A percentile compares a stretch with the other conserved stretches of the same genome.
Evolutionary conservation across 176 grass and related monocot genomes (phyloP).

Genomic region (Saccharum spontaneum): DNA sequence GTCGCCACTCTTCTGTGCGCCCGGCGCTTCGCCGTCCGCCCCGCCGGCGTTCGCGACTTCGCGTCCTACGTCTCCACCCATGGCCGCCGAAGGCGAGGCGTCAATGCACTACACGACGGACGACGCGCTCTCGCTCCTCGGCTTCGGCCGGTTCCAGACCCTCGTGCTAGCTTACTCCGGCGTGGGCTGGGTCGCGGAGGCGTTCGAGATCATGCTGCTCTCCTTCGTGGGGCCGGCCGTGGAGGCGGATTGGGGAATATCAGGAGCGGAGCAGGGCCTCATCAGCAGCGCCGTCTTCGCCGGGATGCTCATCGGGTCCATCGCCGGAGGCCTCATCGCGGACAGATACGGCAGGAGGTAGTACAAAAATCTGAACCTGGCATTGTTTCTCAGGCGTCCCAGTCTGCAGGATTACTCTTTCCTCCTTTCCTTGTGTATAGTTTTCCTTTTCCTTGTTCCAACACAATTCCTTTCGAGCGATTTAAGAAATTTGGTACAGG

Average conservation of each 20-base stretch:
- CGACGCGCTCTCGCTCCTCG: slow-evolving; percentile 48
- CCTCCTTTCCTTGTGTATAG: background rate
- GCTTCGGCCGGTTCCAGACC: slow-evolving; percentile 66
- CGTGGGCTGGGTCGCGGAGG: slow-evolving; percentile 54
- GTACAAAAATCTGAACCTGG: background rate
- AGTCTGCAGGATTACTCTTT: background rate
- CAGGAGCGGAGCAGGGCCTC: slow-evolving; percentile 23
- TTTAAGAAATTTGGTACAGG: background rate
- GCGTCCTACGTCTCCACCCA: background rate
- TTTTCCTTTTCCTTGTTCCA: background rate
- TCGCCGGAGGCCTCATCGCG: slow-evolving; percentile 41
- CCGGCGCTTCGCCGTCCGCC: background rate
- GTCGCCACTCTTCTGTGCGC: background rate
- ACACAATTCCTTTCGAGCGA: background rate
- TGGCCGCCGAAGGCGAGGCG: background rate
- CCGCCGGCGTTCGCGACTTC: background rate
- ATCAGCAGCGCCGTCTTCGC: slow-evolving; percentile 58
- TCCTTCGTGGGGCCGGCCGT: slow-evolving; percentile 58
- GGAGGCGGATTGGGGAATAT: slow-evolving; percentile 46
- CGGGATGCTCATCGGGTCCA: slow-evolving; percentile 57
- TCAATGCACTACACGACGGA: slow-evolving; percentile 47
- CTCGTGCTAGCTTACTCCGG: slow-evolving; percentile 49
- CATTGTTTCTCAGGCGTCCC: background rate
- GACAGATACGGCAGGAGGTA: slow-evolving; percentile 64
- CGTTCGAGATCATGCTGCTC: slow-evolving; percentile 60